Evolutionary conservation across 768 basidiomycete genomes (phyloP).

Genomic region (Kwoniella pini): DNA sequence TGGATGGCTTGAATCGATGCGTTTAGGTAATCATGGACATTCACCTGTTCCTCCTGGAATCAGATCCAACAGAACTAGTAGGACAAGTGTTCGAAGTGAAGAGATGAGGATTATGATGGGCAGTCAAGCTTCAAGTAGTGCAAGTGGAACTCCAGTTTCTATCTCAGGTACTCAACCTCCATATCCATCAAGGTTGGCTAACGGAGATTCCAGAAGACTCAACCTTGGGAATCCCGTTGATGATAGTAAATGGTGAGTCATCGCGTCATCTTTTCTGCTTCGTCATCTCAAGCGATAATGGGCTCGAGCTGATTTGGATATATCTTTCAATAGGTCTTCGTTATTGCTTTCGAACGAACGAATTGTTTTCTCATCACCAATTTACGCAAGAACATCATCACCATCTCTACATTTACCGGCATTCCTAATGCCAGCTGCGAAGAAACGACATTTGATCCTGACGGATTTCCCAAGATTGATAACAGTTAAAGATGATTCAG

Average conservation of each 20-base stretch:
- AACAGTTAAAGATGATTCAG: constrained; percentile 46
- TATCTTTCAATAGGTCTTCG: constrained; percentile 24
- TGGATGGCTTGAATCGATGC: constrained; percentile 44
- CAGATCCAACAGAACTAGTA: constrained; percentile 27
- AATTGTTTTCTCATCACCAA: constrained; percentile 40
- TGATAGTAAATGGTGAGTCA: constrained; percentile 19
- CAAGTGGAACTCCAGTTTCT: neutral
- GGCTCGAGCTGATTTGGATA: neutral
- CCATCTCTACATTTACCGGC: constrained; percentile 35
- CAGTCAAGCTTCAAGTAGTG: constrained; percentile 3
- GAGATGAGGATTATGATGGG: constrained; percentile 22
- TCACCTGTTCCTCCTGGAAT: constrained; percentile 7
- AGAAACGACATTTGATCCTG: constrained; percentile 41
- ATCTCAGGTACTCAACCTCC: neutral
- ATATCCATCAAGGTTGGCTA: neutral
- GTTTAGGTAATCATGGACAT: constrained; percentile 15
- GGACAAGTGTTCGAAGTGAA: constrained; percentile 33
- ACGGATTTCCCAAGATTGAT: constrained; percentile 52
- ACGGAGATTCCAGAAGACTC: neutral
- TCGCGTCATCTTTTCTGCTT: neutral
- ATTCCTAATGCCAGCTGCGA: constrained; percentile 40
- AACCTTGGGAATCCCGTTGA: neutral
- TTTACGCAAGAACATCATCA: constrained; percentile 33
- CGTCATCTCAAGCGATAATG: too few species aligned
- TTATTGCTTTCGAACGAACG: constrained; percentile 43